Percentiles rank a stretch among this genome's conserved stretches.
Conservation (phyloP, 208 protist species). For the Entamoeba moshkovskii region DNA sequence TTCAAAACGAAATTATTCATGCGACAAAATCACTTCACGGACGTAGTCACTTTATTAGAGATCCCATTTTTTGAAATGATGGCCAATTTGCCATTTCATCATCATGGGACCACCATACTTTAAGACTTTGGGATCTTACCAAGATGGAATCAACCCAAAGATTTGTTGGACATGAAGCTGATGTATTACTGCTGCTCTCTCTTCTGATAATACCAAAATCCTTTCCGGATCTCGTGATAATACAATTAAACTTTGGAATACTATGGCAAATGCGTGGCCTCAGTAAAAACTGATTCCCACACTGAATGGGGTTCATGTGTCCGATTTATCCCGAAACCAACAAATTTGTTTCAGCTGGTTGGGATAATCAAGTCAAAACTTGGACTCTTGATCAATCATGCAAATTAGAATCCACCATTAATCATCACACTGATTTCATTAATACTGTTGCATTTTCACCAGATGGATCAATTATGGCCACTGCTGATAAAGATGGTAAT, state of each 20-base stretch:
- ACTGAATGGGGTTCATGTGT: slow-evolving; percentile 93
- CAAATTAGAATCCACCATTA: slow-evolving; percentile 49
- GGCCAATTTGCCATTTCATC: slow-evolving; percentile 86
- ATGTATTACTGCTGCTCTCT: slow-evolving; percentile 66
- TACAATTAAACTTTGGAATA: slow-evolving; percentile 91
- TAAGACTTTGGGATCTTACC: slow-evolving; percentile 92
- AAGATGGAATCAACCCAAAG: slow-evolving; percentile 67
- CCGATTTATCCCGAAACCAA: slow-evolving; percentile 63
- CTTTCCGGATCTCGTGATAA: slow-evolving; percentile 90
- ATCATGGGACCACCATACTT: slow-evolving; percentile 91
- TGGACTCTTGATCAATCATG: not conserved
- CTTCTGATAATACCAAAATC: slow-evolving; percentile 91
- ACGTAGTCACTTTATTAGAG: slow-evolving; percentile 76
- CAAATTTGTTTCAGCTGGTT: slow-evolving; percentile 50
- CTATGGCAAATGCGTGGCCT: slow-evolving; percentile 85
- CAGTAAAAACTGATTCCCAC: slow-evolving; percentile 71
- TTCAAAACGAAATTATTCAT: not conserved
- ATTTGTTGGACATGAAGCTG: slow-evolving; percentile 82
- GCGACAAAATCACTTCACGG: slow-evolving; percentile 48
- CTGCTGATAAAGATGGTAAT: slow-evolving; percentile 86
- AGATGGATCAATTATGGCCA: slow-evolving; percentile 94
- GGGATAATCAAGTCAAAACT: slow-evolving; percentile 84
- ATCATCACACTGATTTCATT: slow-evolving; percentile 85
- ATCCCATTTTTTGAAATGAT: slow-evolving; percentile 86
- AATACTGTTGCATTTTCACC: slow-evolving; percentile 92